phyloP scores from a whole-genome alignment of 306 rosid genomes.

The Delonix regia region DNA sequence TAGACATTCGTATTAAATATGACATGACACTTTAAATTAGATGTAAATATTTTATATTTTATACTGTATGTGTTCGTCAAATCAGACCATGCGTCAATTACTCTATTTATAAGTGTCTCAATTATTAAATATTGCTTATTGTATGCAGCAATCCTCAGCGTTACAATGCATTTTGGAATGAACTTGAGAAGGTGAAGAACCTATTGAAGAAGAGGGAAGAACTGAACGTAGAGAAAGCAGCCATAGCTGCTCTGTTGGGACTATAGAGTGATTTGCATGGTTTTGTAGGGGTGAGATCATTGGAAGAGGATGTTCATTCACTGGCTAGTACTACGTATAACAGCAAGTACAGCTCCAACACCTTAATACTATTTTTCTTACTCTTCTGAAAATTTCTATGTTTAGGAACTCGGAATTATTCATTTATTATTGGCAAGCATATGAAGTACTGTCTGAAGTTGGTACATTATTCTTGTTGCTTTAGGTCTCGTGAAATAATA shows the following conservation, averaged over 20 bases:
- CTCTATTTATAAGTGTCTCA: background rate
- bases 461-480: conserved; percentile 28
- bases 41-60: too few species aligned
- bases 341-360: background rate
- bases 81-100: too few species aligned
- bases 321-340: conserved; percentile 57
- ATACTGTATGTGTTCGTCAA: too few species aligned
- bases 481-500: background rate
- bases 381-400: conserved; percentile 5
- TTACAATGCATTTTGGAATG: conserved; percentile 48
- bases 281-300: conserved; percentile 56
- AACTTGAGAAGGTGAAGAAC: conserved; percentile 40
- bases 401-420: conserved; percentile 4
- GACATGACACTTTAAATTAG: too few species aligned
- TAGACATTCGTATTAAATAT: too few species aligned
- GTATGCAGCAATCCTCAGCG: conserved; percentile 54
- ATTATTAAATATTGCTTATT: background rate
- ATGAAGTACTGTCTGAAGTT: conserved; percentile 33
- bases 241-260: conserved; percentile 50
- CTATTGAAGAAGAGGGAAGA: conserved; percentile 39
- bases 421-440: conserved; percentile 20
- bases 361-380: conserved; percentile 10
- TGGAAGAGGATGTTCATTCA: conserved; percentile 58
- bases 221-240: conserved; percentile 42
- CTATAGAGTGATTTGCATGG: conserved; percentile 63